Evolutionary conservation across 1,139 yeast species (phyloP).

Genomic region (Zygosaccharomyces sapae): DNA sequence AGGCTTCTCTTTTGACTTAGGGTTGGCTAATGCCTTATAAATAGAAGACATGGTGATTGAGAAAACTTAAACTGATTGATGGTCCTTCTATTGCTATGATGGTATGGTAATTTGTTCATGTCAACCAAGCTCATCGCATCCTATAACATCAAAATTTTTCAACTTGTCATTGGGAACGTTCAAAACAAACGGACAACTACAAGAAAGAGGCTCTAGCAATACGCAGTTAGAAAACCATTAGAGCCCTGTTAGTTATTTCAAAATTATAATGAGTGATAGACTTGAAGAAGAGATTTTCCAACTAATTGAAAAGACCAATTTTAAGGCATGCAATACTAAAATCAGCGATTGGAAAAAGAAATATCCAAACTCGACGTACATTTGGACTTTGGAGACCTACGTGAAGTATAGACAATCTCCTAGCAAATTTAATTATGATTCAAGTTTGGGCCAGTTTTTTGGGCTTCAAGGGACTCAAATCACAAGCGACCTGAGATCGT

Average conservation of each 20-base stretch:
- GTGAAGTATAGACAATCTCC: conserved; percentile 31
- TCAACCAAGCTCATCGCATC: conserved; percentile 15
- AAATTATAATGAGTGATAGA: conserved; percentile 15
- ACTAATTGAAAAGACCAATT: conserved; percentile 25
- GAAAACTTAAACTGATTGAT: neutral
- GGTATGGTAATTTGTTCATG: neutral
- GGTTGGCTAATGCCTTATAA: conserved; percentile 40
- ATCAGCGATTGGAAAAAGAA: conserved; percentile 22
- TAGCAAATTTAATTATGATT: conserved; percentile 23
- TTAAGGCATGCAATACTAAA: conserved; percentile 28
- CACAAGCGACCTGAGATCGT: conserved; percentile 27
- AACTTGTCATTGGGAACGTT: conserved; percentile 7
- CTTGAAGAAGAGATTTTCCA: conserved; percentile 25
- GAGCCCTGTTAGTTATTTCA: neutral
- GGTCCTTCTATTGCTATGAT: neutral
- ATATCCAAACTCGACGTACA: conserved; percentile 28
- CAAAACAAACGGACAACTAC: neutral
- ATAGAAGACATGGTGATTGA: conserved; percentile 43
- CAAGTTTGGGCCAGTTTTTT: conserved; percentile 17
- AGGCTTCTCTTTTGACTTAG: conserved; percentile 25
- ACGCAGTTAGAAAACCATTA: neutral
- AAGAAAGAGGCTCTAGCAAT: neutral
- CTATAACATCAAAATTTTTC: conserved; percentile 20
- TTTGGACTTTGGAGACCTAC: conserved; percentile 27
- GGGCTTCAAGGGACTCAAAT: conserved; percentile 21